phyloP scores from a whole-genome alignment of 345 rosid genomes.

The Limnanthes douglasii region DNA sequence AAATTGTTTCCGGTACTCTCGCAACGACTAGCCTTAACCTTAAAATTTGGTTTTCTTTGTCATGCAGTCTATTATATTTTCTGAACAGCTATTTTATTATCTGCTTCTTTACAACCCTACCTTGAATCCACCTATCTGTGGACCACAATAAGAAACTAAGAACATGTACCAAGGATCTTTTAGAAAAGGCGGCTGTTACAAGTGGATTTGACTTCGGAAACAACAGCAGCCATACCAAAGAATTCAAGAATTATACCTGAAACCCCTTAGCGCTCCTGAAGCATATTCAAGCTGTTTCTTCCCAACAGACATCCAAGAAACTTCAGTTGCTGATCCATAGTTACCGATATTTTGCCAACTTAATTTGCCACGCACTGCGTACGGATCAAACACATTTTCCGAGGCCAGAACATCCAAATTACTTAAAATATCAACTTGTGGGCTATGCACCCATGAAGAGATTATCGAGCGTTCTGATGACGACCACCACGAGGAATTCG shows the following conservation, averaged over 20 bases:
- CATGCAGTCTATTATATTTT: too few relatives aligned
- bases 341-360: constrained; percentile 76
- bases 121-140: too few relatives aligned
- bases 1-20: too few relatives aligned
- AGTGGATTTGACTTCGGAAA: too few relatives aligned
- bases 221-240: neutral
- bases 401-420: constrained; percentile 32
- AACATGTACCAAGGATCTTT: too few relatives aligned
- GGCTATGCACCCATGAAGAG: constrained; percentile 65
- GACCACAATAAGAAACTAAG: too few relatives aligned
- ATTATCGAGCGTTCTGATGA: constrained; percentile 62
- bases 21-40: too few relatives aligned
- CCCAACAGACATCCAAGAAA: constrained; percentile 97
- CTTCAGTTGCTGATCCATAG: constrained; percentile 56
- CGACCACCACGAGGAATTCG: constrained; percentile 64
- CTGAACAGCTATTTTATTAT: too few relatives aligned
- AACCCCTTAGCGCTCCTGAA: constrained; percentile 72
- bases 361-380: constrained; percentile 66
- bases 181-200: too few relatives aligned
- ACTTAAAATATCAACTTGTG: constrained; percentile 43
- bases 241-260: constrained; percentile 31
- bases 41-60: too few relatives aligned
- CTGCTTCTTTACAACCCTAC: too few relatives aligned
- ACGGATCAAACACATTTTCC: constrained; percentile 65
- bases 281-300: constrained; percentile 90